Base-by-base conservation (phyloP, 148 eudicot genomes). In the Pharnaceum exiguum region DNA sequence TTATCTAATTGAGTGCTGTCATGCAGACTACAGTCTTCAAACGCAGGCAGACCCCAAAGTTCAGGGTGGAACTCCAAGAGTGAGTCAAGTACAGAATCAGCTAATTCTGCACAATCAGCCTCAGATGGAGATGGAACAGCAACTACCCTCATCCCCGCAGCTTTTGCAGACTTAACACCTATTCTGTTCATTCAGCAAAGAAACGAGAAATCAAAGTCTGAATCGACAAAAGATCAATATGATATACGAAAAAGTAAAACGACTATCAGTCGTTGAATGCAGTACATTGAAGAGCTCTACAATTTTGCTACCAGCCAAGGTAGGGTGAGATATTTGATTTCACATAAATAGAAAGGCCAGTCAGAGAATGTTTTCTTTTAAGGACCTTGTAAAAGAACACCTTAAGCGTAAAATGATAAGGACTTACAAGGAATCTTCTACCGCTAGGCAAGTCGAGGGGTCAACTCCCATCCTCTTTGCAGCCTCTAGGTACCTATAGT, bases 381-480 rank as follows among this genome's bases (percentile, higher is more conserved):
- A 33, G 6, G 19, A n/a, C n/a, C n/a, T n/a, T n/a, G n/a, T n/a
- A n/a, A n/a, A n/a, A n/a, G n/a, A n/a, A n/a, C n/a, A n/a, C 26
- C 26, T 24, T 13, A 2, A 30, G 24, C 17, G 57, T 19, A 46
- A 28, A n/a, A 10, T 32, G 15, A 43, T 16, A 31, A 49, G 3
- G 32, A 78, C 95, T 82, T 87, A 87, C 97, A 84, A 40, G 40
- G 97, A 86, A 53, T 90, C 97, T 66, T 90, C 97, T 51, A 90
- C 73, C 63, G 87, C 97, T 10, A 90, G 67, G 81, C 95, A 90
- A 49, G 62, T 25, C 53, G 42, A 42, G 42, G 95, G 62, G 62
- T 84, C 82, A 24, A 80, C 70, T 15, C 82, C 79, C 83, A 87
- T 68, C 75, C 71, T 70, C 37, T 60, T 87, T 67, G 97, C 95